Evolutionary conservation across 805 yeast species (phyloP).

Genomic region (Starmerella ratchasimensis): DNA sequence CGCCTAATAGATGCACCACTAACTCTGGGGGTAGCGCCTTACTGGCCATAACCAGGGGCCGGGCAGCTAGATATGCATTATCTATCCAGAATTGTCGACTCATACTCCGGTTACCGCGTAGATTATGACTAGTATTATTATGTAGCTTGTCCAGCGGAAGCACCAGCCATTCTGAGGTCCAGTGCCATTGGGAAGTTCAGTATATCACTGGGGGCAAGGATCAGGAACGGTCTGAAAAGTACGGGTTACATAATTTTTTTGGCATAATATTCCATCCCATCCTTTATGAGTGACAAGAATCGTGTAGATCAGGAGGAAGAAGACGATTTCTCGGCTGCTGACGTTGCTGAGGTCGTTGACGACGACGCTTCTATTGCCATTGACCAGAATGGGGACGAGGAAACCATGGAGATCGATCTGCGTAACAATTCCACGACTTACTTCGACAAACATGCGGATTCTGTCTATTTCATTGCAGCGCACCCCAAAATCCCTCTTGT

Average conservation of each 20-base stretch:
- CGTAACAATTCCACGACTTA: conserved; percentile 79
- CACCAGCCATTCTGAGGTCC: too few relatives aligned
- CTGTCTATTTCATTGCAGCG: conserved; percentile 64
- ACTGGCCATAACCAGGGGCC: conserved; percentile 9
- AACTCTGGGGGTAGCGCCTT: conserved; percentile 6
- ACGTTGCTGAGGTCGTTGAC: conserved; percentile 25
- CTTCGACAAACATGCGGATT: conserved; percentile 82
- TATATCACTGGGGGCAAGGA: too few relatives aligned
- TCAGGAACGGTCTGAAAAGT: too few relatives aligned
- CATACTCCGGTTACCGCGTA: too few relatives aligned
- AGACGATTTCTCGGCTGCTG: conserved; percentile 18
- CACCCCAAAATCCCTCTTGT: conserved; percentile 78
- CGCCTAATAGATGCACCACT: conserved; percentile 9
- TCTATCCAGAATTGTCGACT: conserved; percentile 11
- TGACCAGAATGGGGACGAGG: conserved; percentile 32
- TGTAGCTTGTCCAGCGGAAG: too few relatives aligned
- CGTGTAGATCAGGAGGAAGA: neutral
- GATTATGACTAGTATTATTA: too few relatives aligned
- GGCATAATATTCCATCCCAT: neutral
- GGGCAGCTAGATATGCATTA: conserved; percentile 4
- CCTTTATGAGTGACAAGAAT: neutral
- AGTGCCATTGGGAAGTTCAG: neutral
- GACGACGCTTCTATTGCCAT: conserved; percentile 22
- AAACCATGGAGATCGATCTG: conserved; percentile 65
- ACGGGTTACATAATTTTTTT: conserved; percentile 1